Base-by-base conservation (phyloP, 75 land plant genomes). In the Sequoia sempervirens region DNA sequence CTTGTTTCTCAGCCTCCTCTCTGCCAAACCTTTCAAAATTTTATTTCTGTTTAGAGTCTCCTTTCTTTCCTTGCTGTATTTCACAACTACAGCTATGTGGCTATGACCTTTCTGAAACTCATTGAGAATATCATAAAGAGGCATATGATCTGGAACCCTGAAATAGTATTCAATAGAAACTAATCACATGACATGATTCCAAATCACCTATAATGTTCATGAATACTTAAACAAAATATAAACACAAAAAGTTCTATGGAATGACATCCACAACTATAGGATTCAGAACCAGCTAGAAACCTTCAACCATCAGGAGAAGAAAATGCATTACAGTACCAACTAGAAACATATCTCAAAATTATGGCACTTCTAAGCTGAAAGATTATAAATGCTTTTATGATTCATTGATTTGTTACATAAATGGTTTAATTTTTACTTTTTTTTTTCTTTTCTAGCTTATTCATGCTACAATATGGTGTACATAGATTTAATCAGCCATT, bases 61-160 rank as follows among this genome's bases (percentile, higher is more conserved):
- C 12, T 41, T 80, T 70, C 40, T 80, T 26, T 88, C 91, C 36
- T 81, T 83, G 64, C 58, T 88, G 66, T 83, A 82, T 86, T 94
- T 92, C 58, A 95, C 89, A 80, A 95, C 96, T 28, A 90, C 94
- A 69, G 93, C 97, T 91, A 95, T 95, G 82, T 95, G 97, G 81
- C 97, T 92, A 46, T 92, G 96, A 17, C 96, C 96, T 47, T 92
- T 88, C 87, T 92, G 96, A 82, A 95, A 95, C 50, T 90, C 92
- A 64, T 95, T 95, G 56, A 95, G 83, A 36, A 95, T 90, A 64
- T 92, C 96, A 85, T 95, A 95, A 20, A 95, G 84, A 50, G 97
- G 94, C 69, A 89, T 80, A 73, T 83, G 45, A 32, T 92, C 96
- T 84, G 82, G 85, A 2, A 95, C 93, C 88, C 97, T 95, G 89